Conservation (phyloP, 169 alveolate species). For the Babesia caballi region DNA sequence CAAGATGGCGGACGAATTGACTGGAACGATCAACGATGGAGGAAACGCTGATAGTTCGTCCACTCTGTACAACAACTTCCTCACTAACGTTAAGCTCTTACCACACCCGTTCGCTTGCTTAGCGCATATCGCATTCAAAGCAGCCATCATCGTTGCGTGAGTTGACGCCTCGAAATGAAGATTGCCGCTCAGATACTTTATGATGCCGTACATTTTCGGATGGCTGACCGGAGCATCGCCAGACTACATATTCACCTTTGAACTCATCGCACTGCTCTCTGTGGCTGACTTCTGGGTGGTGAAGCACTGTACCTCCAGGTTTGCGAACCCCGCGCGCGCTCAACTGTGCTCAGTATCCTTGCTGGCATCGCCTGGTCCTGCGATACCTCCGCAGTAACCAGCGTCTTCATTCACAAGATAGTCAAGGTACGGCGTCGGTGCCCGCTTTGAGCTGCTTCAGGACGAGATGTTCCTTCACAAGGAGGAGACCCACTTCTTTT, state of each 20-base stretch:
- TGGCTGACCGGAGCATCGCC: slow-evolving; percentile 25
- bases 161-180: not conserved
- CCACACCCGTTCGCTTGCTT: slow-evolving; percentile 43
- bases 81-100: slow-evolving; percentile 6
- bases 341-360: not conserved
- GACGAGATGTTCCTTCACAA: slow-evolving; percentile 38
- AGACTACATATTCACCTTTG: slow-evolving; percentile 26
- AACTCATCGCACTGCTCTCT: slow-evolving; percentile 8
- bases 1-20: slow-evolving; percentile 19
- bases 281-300: slow-evolving; percentile 32
- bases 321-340: not conserved
- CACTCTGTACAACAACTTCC: slow-evolving; percentile 2
- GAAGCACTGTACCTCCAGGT: slow-evolving; percentile 37
- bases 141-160: slow-evolving; percentile 30
- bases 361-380: slow-evolving; percentile 51
- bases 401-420: slow-evolving; percentile 15
- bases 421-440: not conserved
- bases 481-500: slow-evolving; percentile 33
- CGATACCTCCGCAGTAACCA: slow-evolving; percentile 1
- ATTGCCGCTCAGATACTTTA: slow-evolving; percentile 15
- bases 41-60: not conserved
- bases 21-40: slow-evolving; percentile 10
- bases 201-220: slow-evolving; percentile 39
- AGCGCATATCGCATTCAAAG: slow-evolving; percentile 30
- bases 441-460: not conserved